Base-by-base conservation (phyloP, 2,329 filamentous ascomycete species). In the Fusarium cicatricum region DNA sequence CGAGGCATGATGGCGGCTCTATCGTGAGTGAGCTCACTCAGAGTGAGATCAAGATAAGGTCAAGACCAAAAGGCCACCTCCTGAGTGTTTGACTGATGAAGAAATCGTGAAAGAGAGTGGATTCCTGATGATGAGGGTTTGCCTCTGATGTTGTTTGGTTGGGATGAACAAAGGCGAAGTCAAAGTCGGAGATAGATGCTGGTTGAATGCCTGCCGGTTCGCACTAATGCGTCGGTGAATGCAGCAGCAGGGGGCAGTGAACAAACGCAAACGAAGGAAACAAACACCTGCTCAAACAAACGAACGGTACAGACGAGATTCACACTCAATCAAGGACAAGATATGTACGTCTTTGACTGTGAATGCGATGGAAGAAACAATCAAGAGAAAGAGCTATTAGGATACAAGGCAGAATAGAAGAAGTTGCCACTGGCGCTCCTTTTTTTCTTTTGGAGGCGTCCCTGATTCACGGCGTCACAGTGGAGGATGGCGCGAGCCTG, bases 401-500 rank as follows among this genome's bases (percentile, higher is more conserved):
- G 50, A 40, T 50, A 37, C 21, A 60, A 43, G 45, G 23, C 29
- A 19, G 17, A 46, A 28, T 32, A 33, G 57, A 55, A 54, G 34
- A 55, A 65, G 47, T 72, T 66, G 69, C 66, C 67, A 71, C 64
- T 53, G 54, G 52, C 23, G 23, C 59, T 66, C 61, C 62, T 62
- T 68, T 63, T 64, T 36, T 52, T 51, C 45, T 56, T 41, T 26
- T 32, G 42, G 51, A 47, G 52, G 23, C 23, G 23, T 26, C 23
- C 23, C 69, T 57, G 62, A 63, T 66, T 65, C 72, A 75, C 73
- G 70, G 60, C 70, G 68, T 69, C 64, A 59, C 54, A 59, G 53
- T 65, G 58, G 23, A 26, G 23, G 23, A 26, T 6, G 23, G 23
- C 23, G 23, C 23, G 23, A 26, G 23, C 6, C 23, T 6, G 23